Conservation (phyloP, 345 rosid species). For the Linum tenue region DNA sequence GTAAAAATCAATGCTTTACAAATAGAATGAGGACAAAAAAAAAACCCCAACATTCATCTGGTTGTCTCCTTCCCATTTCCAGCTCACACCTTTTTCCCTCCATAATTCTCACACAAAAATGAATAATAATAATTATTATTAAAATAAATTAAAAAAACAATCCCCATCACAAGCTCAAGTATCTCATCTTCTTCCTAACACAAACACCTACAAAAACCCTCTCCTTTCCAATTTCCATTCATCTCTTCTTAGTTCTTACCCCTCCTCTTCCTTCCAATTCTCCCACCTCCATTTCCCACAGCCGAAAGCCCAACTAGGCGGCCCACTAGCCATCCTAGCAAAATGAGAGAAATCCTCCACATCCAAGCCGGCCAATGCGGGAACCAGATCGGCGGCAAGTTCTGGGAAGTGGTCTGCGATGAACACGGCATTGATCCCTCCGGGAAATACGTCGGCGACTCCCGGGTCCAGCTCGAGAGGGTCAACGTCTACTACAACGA, state of each 20-base stretch:
- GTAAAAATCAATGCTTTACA: background rate
- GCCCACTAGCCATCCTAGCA: background rate
- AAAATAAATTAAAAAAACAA: background rate
- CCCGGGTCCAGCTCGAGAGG: slow-evolving; percentile 44
- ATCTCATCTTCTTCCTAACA: background rate
- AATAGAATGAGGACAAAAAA: slow-evolving; percentile 18
- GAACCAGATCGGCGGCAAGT: slow-evolving; percentile 50
- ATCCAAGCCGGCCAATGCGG: slow-evolving; percentile 60
- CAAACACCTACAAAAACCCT: slow-evolving; percentile 4
- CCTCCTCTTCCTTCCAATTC: slow-evolving; percentile 1
- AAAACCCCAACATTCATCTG: slow-evolving; percentile 16
- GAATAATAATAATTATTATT: background rate
- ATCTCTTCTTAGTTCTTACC: slow-evolving; percentile 9
- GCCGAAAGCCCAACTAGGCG: background rate
- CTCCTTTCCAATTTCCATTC: slow-evolving; percentile 11
- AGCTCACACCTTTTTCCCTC: slow-evolving; percentile 28
- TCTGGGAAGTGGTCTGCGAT: slow-evolving; percentile 56
- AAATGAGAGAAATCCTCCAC: slow-evolving; percentile 56
- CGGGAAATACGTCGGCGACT: slow-evolving; percentile 37
- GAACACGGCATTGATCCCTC: slow-evolving; percentile 47
- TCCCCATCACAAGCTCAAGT: slow-evolving; percentile 14
- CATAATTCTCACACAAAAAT: background rate
- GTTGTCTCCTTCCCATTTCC: slow-evolving; percentile 31
- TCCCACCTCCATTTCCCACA: background rate
- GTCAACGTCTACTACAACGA: slow-evolving; percentile 53